phyloP scores from a whole-genome alignment of 352 stramenopile species.

The Phytophthora rubi region DNA sequence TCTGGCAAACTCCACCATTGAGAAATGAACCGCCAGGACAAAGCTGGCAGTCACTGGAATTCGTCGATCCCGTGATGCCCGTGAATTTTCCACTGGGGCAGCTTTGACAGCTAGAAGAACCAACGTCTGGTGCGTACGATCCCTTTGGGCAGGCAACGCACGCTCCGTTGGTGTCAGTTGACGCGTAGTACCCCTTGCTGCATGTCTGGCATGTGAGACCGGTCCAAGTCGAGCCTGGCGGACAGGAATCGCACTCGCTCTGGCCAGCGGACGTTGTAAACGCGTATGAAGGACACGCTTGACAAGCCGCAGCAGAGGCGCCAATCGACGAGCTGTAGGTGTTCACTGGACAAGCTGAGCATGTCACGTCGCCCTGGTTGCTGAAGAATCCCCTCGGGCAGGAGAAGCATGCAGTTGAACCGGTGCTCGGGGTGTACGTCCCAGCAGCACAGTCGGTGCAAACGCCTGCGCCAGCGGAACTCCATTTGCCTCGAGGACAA shows the following conservation, averaged over 20 bases:
- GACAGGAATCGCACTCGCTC: conserved; percentile 38
- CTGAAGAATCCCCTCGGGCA: conserved; percentile 74
- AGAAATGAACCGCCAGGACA: conserved; percentile 44
- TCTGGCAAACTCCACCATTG: conserved; percentile 36
- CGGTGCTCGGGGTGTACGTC: conserved; percentile 50
- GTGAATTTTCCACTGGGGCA: conserved; percentile 53
- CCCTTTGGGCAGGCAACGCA: conserved; percentile 56
- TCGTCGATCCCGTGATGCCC: conserved; percentile 29
- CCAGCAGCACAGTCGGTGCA: conserved; percentile 56
- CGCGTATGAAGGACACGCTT: conserved; percentile 37
- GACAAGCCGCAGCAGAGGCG: conserved; percentile 33
- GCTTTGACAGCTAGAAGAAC: conserved; percentile 30
- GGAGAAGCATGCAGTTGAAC: conserved; percentile 48
- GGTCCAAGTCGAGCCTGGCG: conserved; percentile 34
- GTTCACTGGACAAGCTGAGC: conserved; percentile 55
- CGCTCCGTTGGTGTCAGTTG: conserved; percentile 32
- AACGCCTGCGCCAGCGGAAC: conserved; percentile 27
- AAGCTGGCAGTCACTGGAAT: conserved; percentile 35
- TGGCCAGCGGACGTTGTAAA: conserved; percentile 49
- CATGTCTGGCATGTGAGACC: conserved; percentile 43
- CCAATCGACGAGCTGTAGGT: conserved; percentile 46
- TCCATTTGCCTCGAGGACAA: conserved; percentile 59
- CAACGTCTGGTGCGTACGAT: conserved; percentile 37
- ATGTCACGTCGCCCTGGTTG: conserved; percentile 37
- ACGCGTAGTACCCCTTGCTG: conserved; percentile 43